These are phyloP conservation scores for Nitzschia palea DNA, from an alignment of 108 stramenopile species.

Conservation along the genomic window DNA sequence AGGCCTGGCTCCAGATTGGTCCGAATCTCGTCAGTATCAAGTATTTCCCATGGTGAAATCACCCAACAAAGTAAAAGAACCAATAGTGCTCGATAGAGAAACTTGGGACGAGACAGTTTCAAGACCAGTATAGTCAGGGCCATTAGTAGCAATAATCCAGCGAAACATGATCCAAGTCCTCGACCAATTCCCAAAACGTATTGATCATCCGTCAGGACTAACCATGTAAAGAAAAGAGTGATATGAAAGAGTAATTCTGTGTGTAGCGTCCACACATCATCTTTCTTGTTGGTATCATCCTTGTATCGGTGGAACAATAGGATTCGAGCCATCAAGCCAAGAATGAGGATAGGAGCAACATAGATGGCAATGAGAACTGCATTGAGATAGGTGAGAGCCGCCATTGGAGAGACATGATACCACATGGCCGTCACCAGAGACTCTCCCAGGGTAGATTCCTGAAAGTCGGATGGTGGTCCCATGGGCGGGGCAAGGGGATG, in stretches of 20 bases:
- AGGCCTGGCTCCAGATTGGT: constrained; percentile 49
- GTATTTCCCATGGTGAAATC: constrained; percentile 12
- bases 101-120: background rate
- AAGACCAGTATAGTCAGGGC: constrained; percentile 27
- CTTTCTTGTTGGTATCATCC: background rate
- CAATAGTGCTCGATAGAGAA: constrained; percentile 2
- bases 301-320: background rate
- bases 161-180: constrained; percentile 41
- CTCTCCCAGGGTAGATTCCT: constrained; percentile 8
- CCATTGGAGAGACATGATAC: constrained; percentile 20
- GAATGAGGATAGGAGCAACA: constrained; percentile 36
- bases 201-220: constrained; percentile 60
- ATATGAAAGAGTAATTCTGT: background rate
- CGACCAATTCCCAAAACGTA: constrained; percentile 61
- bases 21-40: background rate
- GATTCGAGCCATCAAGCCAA: constrained; percentile 8
- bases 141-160: constrained; percentile 24
- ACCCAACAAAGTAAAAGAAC: background rate
- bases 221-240: constrained; percentile 45
- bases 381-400: constrained; percentile 69
- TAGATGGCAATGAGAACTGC: constrained; percentile 46
- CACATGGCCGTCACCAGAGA: constrained; percentile 14
- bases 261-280: background rate
- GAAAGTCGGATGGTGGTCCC: constrained; percentile 29
- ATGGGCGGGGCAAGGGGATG: constrained; percentile 24